Conservation (phyloP, 2,329 filamentous ascomycete species). For the Cercospora brassicicola region DNA sequence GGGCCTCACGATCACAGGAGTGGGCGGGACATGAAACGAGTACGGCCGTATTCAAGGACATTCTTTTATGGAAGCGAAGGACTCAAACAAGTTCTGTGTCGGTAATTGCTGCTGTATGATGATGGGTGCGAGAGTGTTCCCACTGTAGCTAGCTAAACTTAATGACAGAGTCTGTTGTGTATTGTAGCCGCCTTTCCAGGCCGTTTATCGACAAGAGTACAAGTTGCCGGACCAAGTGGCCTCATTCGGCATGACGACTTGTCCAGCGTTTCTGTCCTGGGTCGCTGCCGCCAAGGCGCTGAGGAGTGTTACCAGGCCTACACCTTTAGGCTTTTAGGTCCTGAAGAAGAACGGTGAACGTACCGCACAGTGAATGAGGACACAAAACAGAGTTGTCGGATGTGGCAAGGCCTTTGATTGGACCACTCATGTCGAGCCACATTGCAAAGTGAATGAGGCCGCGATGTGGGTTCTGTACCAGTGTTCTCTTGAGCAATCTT, state of each 20-base stretch:
- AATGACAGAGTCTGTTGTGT: slow-evolving; percentile 1
- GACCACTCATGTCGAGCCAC: background rate
- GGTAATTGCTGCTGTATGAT: slow-evolving; percentile 1
- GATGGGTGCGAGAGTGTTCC: background rate
- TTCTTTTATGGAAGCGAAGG: slow-evolving; percentile 5
- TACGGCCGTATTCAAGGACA: slow-evolving; percentile 1
- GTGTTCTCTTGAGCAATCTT: background rate
- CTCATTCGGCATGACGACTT: background rate
- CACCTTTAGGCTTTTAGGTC: background rate
- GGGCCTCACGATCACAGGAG: slow-evolving; percentile 7
- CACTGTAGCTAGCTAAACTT: background rate
- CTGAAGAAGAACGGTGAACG: background rate
- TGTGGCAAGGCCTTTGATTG: background rate
- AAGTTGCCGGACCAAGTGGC: background rate
- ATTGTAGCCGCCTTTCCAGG: background rate
- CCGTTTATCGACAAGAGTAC: background rate
- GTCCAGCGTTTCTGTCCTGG: background rate
- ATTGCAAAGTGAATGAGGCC: background rate
- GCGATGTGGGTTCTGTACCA: background rate
- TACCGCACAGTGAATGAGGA: background rate
- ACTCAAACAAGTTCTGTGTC: background rate
- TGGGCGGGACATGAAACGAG: slow-evolving; percentile 1
- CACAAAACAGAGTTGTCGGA: background rate
- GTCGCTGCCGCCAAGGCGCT: background rate
- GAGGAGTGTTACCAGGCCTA: background rate